Conservation (phyloP, 345 rosid genomes). For the Mercurialis annua region DNA sequence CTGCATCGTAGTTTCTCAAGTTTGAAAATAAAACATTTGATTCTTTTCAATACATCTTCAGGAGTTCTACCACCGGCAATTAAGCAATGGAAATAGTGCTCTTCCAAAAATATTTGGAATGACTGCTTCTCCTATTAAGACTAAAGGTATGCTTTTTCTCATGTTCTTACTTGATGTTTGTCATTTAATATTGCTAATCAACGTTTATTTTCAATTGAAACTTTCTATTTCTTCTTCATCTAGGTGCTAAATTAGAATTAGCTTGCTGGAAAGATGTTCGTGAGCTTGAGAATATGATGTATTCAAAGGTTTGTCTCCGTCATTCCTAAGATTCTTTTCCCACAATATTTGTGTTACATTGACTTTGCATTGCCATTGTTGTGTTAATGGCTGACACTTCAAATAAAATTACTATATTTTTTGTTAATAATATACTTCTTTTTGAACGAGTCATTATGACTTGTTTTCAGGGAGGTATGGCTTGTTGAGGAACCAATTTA, state of each 20-base stretch:
- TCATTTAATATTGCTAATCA: slow-evolving; percentile 3
- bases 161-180: not conserved
- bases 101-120: slow-evolving; percentile 86
- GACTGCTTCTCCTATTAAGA: slow-evolving; percentile 89
- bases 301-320: slow-evolving; percentile 61
- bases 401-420: not conserved
- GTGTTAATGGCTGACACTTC: not conserved
- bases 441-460: not conserved
- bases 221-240: not conserved
- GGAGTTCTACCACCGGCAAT: slow-evolving; percentile 73
- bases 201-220: not conserved
- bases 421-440: not conserved
- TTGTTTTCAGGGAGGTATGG: not conserved
- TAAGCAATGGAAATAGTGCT: slow-evolving; percentile 24
- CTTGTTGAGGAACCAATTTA: not conserved
- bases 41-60: slow-evolving; percentile 29
- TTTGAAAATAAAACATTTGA: not conserved
- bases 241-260: slow-evolving; percentile 41
- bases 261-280: slow-evolving; percentile 54
- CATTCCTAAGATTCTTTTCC: slow-evolving; percentile 15
- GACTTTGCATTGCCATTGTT: not conserved
- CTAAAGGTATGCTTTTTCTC: slow-evolving; percentile 50
- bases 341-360: slow-evolving; percentile 7
- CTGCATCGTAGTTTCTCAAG: not conserved
- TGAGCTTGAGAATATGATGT: slow-evolving; percentile 67